Conservation (phyloP, 306 rosid species). For the Pyrus communis region DNA sequence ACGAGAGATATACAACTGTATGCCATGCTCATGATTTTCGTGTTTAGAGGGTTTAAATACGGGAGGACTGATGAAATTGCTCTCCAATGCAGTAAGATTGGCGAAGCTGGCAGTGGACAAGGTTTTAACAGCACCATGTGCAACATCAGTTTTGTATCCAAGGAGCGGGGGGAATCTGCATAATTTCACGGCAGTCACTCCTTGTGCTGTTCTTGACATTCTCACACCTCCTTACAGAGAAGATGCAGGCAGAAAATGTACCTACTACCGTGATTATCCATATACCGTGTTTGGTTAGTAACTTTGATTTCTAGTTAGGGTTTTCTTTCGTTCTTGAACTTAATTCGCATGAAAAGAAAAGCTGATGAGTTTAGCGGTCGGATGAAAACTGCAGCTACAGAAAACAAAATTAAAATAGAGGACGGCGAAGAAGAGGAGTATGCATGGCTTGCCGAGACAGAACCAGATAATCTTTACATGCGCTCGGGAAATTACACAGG, state of each 20-base stretch:
- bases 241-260: constrained; percentile 74
- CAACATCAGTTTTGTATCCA: constrained; percentile 69
- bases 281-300: constrained; percentile 64
- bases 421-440: constrained; percentile 61
- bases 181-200: constrained; percentile 79
- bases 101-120: constrained; percentile 74
- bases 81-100: constrained; percentile 47
- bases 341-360: not conserved
- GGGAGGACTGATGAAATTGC: not conserved
- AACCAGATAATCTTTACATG: constrained; percentile 68
- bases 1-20: not conserved
- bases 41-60: not conserved
- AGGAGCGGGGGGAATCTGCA: constrained; percentile 79
- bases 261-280: constrained; percentile 76
- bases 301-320: not conserved
- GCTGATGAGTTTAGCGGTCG: constrained; percentile 4
- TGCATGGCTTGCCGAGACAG: constrained; percentile 83
- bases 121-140: constrained; percentile 66
- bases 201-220: constrained; percentile 84
- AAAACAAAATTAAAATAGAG: constrained; percentile 20
- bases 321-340: not conserved
- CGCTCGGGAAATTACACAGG: constrained; percentile 66
- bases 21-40: not conserved
- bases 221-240: constrained; percentile 81
- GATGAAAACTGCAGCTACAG: constrained; percentile 38